Base-by-base conservation (phyloP, 192 early-diverging fungal species). In the Fimicolochytrium jonesii region DNA sequence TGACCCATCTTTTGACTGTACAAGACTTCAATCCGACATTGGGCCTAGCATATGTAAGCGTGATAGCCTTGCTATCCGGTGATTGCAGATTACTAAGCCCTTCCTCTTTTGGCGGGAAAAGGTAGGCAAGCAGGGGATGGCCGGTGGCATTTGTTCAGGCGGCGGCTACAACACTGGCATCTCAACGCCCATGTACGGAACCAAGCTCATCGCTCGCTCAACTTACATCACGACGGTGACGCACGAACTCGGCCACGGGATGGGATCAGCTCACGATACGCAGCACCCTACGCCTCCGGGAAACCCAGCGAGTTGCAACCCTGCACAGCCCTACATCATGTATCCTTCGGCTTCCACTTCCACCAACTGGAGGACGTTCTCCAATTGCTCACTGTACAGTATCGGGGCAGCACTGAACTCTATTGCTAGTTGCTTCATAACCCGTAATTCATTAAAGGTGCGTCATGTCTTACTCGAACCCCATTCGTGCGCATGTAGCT, bases 291-390 rank as follows among this genome's bases (percentile, higher is more conserved):
- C 42, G 34, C 51, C 62, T 20, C 39, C 51, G 31, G 52, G 42
- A 22, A 57, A 58, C 43, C 55, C 64, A 15, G 25, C 28, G 37
- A 4, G 20, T 22, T 60, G 66, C 36, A 37, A 22, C n/a, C 56
- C 66, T 20, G 4, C 56, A 20, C 13, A 47, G 49, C 57, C 56
- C 0, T 67, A 67, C 47, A 67, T 67, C 66, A 90, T 88, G 77
- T 83, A 85, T 68, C 90, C 86, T 34, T 94, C 90, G 25, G 90
- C 91, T 4, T 87, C 86, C 0, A 93, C 79, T 43, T 81, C 76
- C 26, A 81, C 74, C 64, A 96, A 95, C 64, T 85, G 76, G 31
- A 83, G 77, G 26, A 30, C 11, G 5, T 67, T 67, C 34, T 67
- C 66, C 10, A 18, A 17, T 17, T 67, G 66, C 30, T 67, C 66